These are phyloP conservation scores for Xylaria sp. DNA, from an alignment of 2,329 filamentous ascomycete genomes.

Conservation along the genomic window DNA sequence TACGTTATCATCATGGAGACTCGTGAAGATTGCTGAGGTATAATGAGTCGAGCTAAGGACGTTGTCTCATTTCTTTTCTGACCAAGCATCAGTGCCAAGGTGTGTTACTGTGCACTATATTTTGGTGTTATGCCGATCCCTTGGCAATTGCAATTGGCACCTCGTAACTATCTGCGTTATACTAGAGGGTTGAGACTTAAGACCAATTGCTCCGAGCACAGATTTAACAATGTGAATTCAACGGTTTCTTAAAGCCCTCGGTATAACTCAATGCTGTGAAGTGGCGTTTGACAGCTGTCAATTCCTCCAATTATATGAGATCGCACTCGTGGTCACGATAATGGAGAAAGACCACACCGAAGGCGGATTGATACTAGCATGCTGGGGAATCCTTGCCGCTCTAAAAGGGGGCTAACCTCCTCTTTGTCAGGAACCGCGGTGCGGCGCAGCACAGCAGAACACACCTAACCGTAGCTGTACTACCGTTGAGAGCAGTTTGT, in stretches of 20 bases:
- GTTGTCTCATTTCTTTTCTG: conserved; percentile 29
- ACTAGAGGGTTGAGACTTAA: too few species aligned
- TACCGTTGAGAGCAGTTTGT: background rate
- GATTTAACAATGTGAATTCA: background rate
- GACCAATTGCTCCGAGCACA: too few species aligned
- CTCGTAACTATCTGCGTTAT: background rate
- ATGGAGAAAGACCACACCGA: conserved; percentile 8
- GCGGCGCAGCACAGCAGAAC: background rate
- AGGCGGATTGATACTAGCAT: conserved; percentile 10
- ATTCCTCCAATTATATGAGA: conserved; percentile 8
- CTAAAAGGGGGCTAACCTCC: conserved; percentile 6
- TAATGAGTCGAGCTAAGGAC: background rate
- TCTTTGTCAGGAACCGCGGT: background rate
- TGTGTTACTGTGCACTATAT: conserved; percentile 25
- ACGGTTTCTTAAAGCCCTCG: background rate
- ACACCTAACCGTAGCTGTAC: too few species aligned
- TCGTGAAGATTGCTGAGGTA: background rate
- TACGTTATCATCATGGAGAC: background rate
- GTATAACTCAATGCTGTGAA: background rate
- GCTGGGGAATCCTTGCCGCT: conserved; percentile 29
- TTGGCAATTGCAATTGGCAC: background rate
- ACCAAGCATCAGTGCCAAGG: conserved; percentile 28
- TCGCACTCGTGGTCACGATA: background rate
- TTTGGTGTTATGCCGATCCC: conserved; percentile 28
- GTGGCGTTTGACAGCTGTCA: background rate